Evolutionary conservation across 2,329 filamentous ascomycete genomes (phyloP).

Genomic region (Gaeumannomyces sp.): DNA sequence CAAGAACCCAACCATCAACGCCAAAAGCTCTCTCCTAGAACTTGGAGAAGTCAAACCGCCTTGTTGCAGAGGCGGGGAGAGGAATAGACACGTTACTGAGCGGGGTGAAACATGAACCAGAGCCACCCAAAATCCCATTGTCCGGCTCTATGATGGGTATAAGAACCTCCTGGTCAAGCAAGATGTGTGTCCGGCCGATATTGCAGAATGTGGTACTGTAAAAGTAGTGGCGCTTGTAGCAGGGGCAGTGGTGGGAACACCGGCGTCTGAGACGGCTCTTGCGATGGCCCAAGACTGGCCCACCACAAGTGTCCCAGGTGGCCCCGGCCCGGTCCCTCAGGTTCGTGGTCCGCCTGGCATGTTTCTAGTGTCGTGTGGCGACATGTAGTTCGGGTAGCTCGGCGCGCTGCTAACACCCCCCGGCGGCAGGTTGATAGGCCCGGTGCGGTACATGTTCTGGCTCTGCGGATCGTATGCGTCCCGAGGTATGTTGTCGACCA

Average conservation of each 20-base stretch:
- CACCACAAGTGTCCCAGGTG: too few relatives aligned
- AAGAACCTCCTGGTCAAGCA: not conserved
- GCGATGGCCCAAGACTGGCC: too few relatives aligned
- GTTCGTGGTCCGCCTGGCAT: not conserved
- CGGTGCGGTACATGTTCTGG: not conserved
- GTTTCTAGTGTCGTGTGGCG: conserved; percentile 5
- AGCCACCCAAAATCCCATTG: not conserved
- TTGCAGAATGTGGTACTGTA: not conserved
- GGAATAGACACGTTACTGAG: conserved; percentile 10
- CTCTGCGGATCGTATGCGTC: not conserved
- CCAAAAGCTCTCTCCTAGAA: not conserved
- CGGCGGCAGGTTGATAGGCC: not conserved
- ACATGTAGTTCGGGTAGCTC: conserved; percentile 11
- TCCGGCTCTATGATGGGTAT: conserved; percentile 7
- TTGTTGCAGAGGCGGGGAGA: conserved; percentile 1
- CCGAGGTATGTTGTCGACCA: not conserved
- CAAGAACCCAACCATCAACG: not conserved
- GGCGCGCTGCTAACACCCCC: not conserved
- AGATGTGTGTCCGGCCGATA: too few relatives aligned
- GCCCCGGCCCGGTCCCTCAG: not conserved
- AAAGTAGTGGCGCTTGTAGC: too few relatives aligned
- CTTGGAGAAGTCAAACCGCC: too few relatives aligned
- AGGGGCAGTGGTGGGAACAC: too few relatives aligned
- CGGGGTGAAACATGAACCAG: conserved; percentile 11
- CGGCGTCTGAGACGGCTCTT: too few relatives aligned